Evolutionary conservation across 768 basidiomycete genomes (phyloP), one percentile per base, ranked within the genome.

Genomic region (Pleurotus giganteus): DNA sequence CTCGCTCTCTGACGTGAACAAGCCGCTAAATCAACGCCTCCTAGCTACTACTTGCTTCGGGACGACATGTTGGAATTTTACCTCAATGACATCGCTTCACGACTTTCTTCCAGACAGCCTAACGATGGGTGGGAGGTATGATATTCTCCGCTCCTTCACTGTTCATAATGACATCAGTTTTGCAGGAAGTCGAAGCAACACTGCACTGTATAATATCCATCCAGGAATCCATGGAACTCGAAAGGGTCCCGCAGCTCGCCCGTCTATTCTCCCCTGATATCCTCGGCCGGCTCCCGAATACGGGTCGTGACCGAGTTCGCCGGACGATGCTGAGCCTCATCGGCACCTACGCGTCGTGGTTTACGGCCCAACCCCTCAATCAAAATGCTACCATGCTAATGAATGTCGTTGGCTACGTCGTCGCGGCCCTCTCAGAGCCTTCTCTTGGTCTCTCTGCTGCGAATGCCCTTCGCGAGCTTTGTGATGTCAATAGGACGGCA

Each of bases 161-260:
- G n/a, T n/a, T n/a, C n/a, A n/a, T n/a, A n/a, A n/a, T n/a, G n/a
- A n/a, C n/a, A n/a, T n/a, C n/a, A n/a, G n/a, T n/a, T n/a, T n/a
- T n/a, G n/a, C 58, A 96, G 91, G 86, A 91, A 56, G 80, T 94
- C 34, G 95, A 98, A 69, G 89, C 89, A 2, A 86, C 86, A 0
- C 67, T 98, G 5, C 91, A 95, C 64, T 94, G 91, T 63, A 77
- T 96, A 34, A 85, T 86, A 73, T 88, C 88, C 4, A 78, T 94
- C 7, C 91, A 95, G 62, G 95, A 98, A 74, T 92, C 93, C 0
- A 77, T 95, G 24, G 79, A 81, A 57, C 67, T 80, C 51, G 78
- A 79, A 41, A 74, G 73, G 31, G 68, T 70, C 4, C 85, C 71
- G 0, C 78, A 85, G 45, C 73, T 94, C 2, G 66, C 73, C 21